Base-by-base conservation (phyloP, 495 filamentous ascomycete genomes). In the Trichoderma asperelloides region DNA sequence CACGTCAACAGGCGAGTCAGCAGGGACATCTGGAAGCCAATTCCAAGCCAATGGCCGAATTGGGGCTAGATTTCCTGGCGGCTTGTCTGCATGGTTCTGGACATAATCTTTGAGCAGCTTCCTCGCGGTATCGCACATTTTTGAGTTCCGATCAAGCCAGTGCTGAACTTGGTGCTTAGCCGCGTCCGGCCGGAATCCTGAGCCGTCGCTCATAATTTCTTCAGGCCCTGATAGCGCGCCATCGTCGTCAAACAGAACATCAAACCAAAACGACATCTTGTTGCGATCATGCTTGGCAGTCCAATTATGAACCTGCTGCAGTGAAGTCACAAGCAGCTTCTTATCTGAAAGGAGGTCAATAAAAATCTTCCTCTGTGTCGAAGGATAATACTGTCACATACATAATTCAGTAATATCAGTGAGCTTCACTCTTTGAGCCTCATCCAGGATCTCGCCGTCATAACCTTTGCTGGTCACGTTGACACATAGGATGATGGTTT, bases 261-360 rank as follows among this genome's bases (percentile, higher is more conserved):
- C 89, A 49, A 92, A 81, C 93, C 93, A 97, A 33, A 97, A 88
- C 3, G 91, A 82, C 81, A 96, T 89, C 78, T 97, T 96, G 65
- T 91, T 89, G 39, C 90, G 84, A 75, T 97, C 93, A 66, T 97
- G 96, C 70, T 91, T 89, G 78, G 92, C 91, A 33, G 93, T 90
- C 76, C 94, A 89, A 71, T 97, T 97, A 73, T 96, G 92, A 33
- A 93, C 85, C 73, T 94, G 92, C 75, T 97, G 93, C 15, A 97
- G 83, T 64, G 89, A 90, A 0, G 91, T 95, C 27, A 96, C 92
- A 33, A 97, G 81, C 3, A 96, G 83, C 72, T 93, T 93, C 76
- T 97, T 97, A 78, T 93, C 85, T 88, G 66, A 60, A 18, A n/a
- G 78, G 68, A 78, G 71, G 66, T 71, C 62, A 74, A 68, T 49